These are phyloP conservation scores for Echria macrotheca DNA, from an alignment of 495 filamentous ascomycete species.

Conservation along the genomic window DNA sequence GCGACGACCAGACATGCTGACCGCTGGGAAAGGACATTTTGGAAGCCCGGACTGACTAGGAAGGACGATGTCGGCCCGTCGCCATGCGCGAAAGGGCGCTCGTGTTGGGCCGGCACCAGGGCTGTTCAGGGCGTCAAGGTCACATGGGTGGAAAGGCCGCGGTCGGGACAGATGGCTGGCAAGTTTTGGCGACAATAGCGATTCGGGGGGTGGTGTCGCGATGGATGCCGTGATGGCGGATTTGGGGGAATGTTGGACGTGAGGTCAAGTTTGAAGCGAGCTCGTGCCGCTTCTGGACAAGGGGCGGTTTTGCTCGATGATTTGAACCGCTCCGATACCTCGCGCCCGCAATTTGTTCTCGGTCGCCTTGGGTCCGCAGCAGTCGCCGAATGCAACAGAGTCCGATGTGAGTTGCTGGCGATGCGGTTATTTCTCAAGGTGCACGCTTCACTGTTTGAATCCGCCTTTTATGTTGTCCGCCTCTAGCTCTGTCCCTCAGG, in stretches of 20 bases:
- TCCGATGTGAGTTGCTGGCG: too few species aligned
- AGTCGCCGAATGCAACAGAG: neutral
- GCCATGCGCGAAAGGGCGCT: conserved; percentile 47
- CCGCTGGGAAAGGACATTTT: conserved; percentile 49
- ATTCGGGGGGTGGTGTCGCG: conserved; percentile 34
- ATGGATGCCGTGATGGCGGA: conserved; percentile 36
- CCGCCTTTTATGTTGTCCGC: too few species aligned
- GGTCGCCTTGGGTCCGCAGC: neutral
- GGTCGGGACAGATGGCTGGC: conserved; percentile 36
- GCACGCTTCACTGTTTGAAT: too few species aligned
- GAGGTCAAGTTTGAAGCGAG: conserved; percentile 43
- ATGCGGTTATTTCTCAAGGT: too few species aligned
- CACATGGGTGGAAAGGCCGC: conserved; percentile 34
- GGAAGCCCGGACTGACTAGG: conserved; percentile 30
- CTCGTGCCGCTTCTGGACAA: conserved; percentile 31
- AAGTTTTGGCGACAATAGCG: conserved; percentile 25
- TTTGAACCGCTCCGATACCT: conserved; percentile 5
- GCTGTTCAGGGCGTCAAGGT: conserved; percentile 32
- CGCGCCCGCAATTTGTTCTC: neutral
- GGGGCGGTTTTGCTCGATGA: conserved; percentile 19
- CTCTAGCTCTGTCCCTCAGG: too few species aligned
- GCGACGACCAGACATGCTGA: conserved; percentile 43
- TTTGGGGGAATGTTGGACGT: conserved; percentile 36
- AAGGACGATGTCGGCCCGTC: conserved; percentile 29
- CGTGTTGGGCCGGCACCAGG: conserved; percentile 40